phyloP scores from a whole-genome alignment of 495 filamentous ascomycete species.

The Podospora didyma region DNA sequence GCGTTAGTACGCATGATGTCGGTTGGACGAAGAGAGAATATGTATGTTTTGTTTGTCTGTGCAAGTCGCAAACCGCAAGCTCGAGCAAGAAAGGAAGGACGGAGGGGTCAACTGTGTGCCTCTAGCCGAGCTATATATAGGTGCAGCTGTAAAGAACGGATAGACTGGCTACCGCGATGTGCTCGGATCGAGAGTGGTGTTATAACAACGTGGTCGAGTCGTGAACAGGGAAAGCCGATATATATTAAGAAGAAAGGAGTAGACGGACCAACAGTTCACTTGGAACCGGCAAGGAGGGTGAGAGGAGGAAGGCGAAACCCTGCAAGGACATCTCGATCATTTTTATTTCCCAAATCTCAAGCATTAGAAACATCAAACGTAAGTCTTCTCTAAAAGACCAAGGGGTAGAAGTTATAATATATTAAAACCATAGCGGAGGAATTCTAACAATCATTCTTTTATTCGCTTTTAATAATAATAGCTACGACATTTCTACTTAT shows the following conservation, averaged over 20 bases:
- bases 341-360: too few relatives aligned
- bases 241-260: constrained; percentile 3
- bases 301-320: constrained; percentile 1
- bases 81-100: not conserved
- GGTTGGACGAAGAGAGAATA: not conserved
- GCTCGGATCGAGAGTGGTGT: not conserved
- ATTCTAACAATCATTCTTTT: too few relatives aligned
- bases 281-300: not conserved
- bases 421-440: too few relatives aligned
- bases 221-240: not conserved
- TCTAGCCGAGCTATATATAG: not conserved
- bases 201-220: not conserved
- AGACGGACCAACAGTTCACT: constrained; percentile 5
- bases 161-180: constrained; percentile 1
- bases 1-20: constrained; percentile 17
- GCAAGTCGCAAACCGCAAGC: not conserved
- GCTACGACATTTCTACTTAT: too few relatives aligned
- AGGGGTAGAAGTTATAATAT: too few relatives aligned
- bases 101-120: not conserved
- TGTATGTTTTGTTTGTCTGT: not conserved
- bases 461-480: too few relatives aligned
- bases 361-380: too few relatives aligned
- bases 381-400: too few relatives aligned
- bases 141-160: not conserved
- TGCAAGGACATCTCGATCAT: too few relatives aligned